phyloP scores from a whole-genome alignment of 768 basidiomycete species.

The Pleurotus salmoneostramineus region DNA sequence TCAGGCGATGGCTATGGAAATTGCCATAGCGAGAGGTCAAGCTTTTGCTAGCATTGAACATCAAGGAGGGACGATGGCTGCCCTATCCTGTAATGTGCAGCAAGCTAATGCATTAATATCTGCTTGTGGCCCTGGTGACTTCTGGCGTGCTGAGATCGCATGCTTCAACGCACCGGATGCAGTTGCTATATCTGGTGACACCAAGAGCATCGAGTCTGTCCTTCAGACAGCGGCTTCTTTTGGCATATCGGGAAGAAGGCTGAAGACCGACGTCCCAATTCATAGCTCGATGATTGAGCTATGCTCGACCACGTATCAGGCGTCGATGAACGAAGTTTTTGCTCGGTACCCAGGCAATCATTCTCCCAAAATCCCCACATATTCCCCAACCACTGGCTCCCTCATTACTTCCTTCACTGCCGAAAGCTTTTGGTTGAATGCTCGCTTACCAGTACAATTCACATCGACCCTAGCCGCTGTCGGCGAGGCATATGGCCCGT shows the following conservation, averaged over 20 bases:
- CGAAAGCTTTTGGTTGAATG: conserved; percentile 38
- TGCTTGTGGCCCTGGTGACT: neutral
- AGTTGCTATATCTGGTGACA: conserved; percentile 31
- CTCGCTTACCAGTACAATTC: conserved; percentile 33
- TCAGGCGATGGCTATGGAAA: conserved; percentile 34
- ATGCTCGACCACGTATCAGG: conserved; percentile 23
- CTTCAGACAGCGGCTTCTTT: conserved; percentile 21
- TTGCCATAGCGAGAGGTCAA: conserved; percentile 37
- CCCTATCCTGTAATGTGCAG: conserved; percentile 28
- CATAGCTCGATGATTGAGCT: conserved; percentile 35
- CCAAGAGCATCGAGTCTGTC: conserved; percentile 19
- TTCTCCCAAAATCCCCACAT: conserved; percentile 24
- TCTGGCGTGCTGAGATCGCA: conserved; percentile 28
- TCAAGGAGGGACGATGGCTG: conserved; percentile 39
- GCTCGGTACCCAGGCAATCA: conserved; percentile 22
- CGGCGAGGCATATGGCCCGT: conserved; percentile 10
- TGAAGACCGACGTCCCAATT: conserved; percentile 31
- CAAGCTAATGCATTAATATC: conserved; percentile 22
- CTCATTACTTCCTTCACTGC: conserved; percentile 20
- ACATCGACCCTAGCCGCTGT: conserved; percentile 23
- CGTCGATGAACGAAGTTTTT: conserved; percentile 27
- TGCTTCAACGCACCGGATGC: conserved; percentile 36
- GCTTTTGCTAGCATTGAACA: conserved; percentile 29
- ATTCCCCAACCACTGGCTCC: conserved; percentile 31
- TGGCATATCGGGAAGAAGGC: conserved; percentile 29